Percentiles rank a stretch among this genome's conserved stretches.
Conservation (phyloP, 495 filamentous ascomycete species). For the Neurospora cerealis region DNA sequence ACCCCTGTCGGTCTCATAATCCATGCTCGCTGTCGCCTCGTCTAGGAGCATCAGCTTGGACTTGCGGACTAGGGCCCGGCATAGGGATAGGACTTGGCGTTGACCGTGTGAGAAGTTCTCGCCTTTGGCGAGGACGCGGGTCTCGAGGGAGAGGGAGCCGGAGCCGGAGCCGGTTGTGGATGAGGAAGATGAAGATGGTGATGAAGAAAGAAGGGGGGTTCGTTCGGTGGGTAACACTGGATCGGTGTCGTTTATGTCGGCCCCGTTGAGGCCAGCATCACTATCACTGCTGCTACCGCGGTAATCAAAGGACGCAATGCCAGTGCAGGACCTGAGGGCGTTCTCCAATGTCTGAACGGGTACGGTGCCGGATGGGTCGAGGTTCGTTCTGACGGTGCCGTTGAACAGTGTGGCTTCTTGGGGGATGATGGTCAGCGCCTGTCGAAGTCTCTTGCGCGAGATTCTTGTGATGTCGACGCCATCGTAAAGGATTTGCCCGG, state of each 20-base stretch:
- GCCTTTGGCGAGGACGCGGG: constrained; percentile 38
- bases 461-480: constrained; percentile 40
- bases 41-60: constrained; percentile 47
- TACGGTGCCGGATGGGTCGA: constrained; percentile 38
- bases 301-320: constrained; percentile 36
- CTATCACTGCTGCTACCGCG: constrained; percentile 14
- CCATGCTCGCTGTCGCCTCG: constrained; percentile 49
- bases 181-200: neutral
- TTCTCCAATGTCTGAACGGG: constrained; percentile 30
- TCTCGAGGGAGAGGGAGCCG: constrained; percentile 27
- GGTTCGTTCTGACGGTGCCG: constrained; percentile 38
- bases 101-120: constrained; percentile 50
- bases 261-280: neutral
- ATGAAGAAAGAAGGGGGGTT: constrained; percentile 10
- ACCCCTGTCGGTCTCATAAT: constrained; percentile 43
- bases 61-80: constrained; percentile 43
- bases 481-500: constrained; percentile 42
- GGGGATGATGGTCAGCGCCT: constrained; percentile 44
- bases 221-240: constrained; percentile 12
- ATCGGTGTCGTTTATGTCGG: constrained; percentile 2
- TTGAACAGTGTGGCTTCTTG: constrained; percentile 49
- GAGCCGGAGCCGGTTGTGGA: constrained; percentile 1
- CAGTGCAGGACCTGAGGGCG: constrained; percentile 32
- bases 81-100: constrained; percentile 47
- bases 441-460: constrained; percentile 39